Evolutionary conservation across 768 basidiomycete species (phyloP).

Genomic region (Xerocomellus chrysenteron): DNA sequence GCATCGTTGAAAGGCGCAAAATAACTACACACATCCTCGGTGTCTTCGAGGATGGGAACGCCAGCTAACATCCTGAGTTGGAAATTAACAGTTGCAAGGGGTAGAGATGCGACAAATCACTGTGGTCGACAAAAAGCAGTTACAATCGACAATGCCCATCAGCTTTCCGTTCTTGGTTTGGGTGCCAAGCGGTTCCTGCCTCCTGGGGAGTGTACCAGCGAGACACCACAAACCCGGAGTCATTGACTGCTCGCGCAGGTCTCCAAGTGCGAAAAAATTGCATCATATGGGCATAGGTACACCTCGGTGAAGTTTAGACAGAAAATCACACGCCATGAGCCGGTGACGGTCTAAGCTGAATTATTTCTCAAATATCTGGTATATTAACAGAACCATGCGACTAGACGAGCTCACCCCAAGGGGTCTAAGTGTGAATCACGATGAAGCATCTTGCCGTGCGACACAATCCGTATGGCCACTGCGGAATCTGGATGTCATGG

Average conservation of each 20-base stretch:
- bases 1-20: not conserved
- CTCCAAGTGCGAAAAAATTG: constrained; percentile 37
- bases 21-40: not conserved
- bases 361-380: constrained; percentile 5
- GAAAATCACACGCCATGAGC: not conserved
- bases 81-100: not conserved
- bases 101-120: not conserved
- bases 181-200: constrained; percentile 44
- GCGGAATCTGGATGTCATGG: not conserved
- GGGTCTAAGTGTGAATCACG: not conserved
- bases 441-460: not conserved
- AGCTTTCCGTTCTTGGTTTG: constrained; percentile 63
- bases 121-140: not conserved
- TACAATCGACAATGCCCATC: constrained; percentile 32
- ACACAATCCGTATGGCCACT: not conserved
- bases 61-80: not conserved
- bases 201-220: constrained; percentile 42
- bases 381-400: constrained; percentile 10
- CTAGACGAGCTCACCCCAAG: constrained; percentile 18
- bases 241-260: constrained; percentile 37
- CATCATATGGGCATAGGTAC: constrained; percentile 39
- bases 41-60: not conserved
- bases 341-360: not conserved
- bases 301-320: not conserved
- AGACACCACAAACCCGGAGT: constrained; percentile 36